Conservation (phyloP, 2,329 filamentous ascomycete genomes). For the Zymoseptoria tritici region DNA sequence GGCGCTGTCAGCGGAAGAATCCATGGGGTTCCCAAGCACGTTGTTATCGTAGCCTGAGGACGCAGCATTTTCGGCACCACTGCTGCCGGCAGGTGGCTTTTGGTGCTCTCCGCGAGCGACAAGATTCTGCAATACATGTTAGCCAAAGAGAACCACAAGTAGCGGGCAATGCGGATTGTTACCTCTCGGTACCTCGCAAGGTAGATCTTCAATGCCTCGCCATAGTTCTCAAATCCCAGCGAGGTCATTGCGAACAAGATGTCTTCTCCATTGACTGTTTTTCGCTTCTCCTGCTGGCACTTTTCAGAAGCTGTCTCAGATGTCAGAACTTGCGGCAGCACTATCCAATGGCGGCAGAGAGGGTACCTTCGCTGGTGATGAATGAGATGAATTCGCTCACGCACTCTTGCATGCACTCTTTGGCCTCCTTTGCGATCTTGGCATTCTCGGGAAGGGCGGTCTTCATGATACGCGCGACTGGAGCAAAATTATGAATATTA, state of each 20-base stretch:
- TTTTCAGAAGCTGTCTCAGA: constrained; percentile 76
- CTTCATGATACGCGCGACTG: constrained; percentile 99
- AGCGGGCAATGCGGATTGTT: constrained; percentile 27
- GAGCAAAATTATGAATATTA: constrained; percentile 89
- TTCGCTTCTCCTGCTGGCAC: constrained; percentile 98
- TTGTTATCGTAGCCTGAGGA: constrained; percentile 30
- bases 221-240: constrained; percentile 96
- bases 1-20: constrained; percentile 35
- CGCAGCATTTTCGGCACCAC: constrained; percentile 23
- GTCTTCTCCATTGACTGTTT: constrained; percentile 98
- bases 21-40: constrained; percentile 38
- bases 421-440: constrained; percentile 93
- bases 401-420: constrained; percentile 99
- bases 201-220: constrained; percentile 96
- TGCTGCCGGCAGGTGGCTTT: constrained; percentile 38
- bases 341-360: constrained; percentile 12
- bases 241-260: constrained; percentile 99
- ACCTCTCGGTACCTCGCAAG: constrained; percentile 96
- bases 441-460: constrained; percentile 94
- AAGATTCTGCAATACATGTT: constrained; percentile 54
- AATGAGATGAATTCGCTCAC: constrained; percentile 99
- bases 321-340: constrained; percentile 8
- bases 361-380: constrained; percentile 95
- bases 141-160: neutral
- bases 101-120: constrained; percentile 64